Evolutionary conservation across 2,329 filamentous ascomycete species (phyloP).

Genomic region (Apiospora malaysiana): DNA sequence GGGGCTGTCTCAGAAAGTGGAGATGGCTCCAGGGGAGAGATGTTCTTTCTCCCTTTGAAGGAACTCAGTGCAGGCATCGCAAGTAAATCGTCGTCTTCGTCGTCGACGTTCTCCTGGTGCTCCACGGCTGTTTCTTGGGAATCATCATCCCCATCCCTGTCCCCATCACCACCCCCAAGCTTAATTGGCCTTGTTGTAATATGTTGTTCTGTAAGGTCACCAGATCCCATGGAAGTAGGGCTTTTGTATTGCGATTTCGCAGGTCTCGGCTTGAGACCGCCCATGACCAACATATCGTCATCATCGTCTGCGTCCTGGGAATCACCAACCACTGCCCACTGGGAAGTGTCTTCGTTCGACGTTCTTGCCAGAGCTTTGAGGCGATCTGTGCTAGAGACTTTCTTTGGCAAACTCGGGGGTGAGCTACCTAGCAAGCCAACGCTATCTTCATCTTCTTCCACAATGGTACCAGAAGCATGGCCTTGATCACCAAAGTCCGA

Average conservation of each 20-base stretch:
- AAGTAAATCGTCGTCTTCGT: slow-evolving; percentile 34
- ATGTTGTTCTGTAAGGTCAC: slow-evolving; percentile 23
- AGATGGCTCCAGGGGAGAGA: slow-evolving; percentile 31
- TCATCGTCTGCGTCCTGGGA: slow-evolving; percentile 36
- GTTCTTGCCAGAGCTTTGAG: slow-evolving; percentile 57
- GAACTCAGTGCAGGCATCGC: slow-evolving; percentile 35
- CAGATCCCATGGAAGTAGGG: slow-evolving; percentile 21
- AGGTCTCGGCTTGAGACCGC: slow-evolving; percentile 9
- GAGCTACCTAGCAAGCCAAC: slow-evolving; percentile 38
- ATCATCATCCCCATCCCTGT: neutral
- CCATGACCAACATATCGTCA: slow-evolving; percentile 34
- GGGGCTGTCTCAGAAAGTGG: slow-evolving; percentile 18
- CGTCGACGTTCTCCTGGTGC: slow-evolving; percentile 27
- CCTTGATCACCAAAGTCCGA: slow-evolving; percentile 33
- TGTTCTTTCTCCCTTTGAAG: slow-evolving; percentile 34
- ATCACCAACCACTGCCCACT: slow-evolving; percentile 55
- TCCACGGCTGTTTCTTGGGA: slow-evolving; percentile 27
- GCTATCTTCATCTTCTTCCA: slow-evolving; percentile 47
- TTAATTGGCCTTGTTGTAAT: slow-evolving; percentile 17
- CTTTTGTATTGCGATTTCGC: neutral
- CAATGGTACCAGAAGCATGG: slow-evolving; percentile 30
- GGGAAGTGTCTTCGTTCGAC: slow-evolving; percentile 56
- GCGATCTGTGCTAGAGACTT: slow-evolving; percentile 62
- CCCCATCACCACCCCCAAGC: neutral
- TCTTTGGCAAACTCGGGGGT: slow-evolving; percentile 51